Base-by-base conservation (phyloP, 306 rosid species). In the Dicorynia guianensis region DNA sequence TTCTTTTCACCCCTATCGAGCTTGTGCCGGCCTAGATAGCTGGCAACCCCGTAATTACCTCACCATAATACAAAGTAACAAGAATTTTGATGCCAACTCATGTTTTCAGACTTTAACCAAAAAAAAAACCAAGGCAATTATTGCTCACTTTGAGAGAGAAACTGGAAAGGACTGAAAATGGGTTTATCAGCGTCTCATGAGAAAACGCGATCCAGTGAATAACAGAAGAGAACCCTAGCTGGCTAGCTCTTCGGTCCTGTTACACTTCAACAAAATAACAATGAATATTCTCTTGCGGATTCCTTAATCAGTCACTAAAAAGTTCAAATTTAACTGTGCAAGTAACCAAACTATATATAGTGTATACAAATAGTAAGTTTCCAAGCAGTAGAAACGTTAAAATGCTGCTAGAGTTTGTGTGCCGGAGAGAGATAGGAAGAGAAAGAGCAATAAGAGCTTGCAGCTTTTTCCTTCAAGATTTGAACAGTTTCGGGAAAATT, bases 401-500 rank as follows among this genome's bases (percentile, higher is more conserved):
- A 44, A 72, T 46, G 12, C 13, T 46, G 52, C 52, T 46, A 8
- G 52, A 12, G 14, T 44, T 52, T 63, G 47, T 43, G 71, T 18
- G 69, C 75, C 4, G 35, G 52, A 63, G 58, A 67, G 64, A 68
- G 60, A 40, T 25, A 68, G 10, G 30, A 11, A 25, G 30, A 25
- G 30, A 25, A 25, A 25, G 30, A 25, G 30, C 1, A 25, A 25
- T n/a, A 61, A 58, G 50, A 60, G 64, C 4, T 33, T 69, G 60
- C 69, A 59, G 61, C 72, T 73, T 69, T 82, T 60, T 35, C 39
- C 40, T 55, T 79, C n/a, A 25, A 57, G 25, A 49, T 67, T 42
- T 52, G 57, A 59, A 64, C 62, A 68, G 65, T 46, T 30, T 71
- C 80, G 47, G 56, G 49, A 76, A 57, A 73, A 76, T 11, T 52